A percentile compares a stretch with the other conserved stretches of the same genome.
Conservation (phyloP, 1,284 basidiomycete genomes). For the Apiotrichum porosum region DNA sequence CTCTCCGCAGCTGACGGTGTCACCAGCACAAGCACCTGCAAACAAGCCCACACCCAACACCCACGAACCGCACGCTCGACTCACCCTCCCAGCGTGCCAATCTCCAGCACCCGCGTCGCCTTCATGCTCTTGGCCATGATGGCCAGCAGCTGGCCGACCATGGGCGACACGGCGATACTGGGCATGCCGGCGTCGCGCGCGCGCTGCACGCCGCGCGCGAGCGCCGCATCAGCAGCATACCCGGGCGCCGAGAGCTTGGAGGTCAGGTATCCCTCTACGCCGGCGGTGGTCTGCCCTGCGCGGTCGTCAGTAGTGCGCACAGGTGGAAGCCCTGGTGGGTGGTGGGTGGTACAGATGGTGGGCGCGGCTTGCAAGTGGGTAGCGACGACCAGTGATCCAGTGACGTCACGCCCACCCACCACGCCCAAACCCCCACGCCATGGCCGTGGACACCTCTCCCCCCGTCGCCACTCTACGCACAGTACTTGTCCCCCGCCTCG, state of each 20-base stretch:
- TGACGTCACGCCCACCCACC: too few relatives aligned
- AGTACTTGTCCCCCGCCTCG: constrained; percentile 1
- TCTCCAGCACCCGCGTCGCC: constrained; percentile 38
- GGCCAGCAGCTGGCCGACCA: constrained; percentile 34
- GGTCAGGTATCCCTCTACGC: constrained; percentile 30
- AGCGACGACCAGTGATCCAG: neutral
- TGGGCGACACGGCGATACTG: constrained; percentile 22
- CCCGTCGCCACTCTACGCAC: too few relatives aligned
- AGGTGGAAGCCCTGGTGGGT: too few relatives aligned
- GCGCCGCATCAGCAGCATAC: constrained; percentile 20
- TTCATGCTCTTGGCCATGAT: constrained; percentile 29
- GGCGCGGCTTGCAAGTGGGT: neutral
- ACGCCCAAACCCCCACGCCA: too few relatives aligned
- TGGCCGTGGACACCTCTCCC: too few relatives aligned
- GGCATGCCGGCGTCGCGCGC: constrained; percentile 35
- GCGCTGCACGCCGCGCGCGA: constrained; percentile 14
- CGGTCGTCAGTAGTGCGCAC: too few relatives aligned
- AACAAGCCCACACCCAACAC: too few relatives aligned
- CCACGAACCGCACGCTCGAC: too few relatives aligned
- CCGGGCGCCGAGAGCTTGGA: constrained; percentile 19
- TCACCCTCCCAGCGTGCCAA: constrained; percentile 42
- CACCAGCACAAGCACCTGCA: too few relatives aligned
- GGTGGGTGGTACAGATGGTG: constrained; percentile 1
- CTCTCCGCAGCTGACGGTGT: too few relatives aligned
- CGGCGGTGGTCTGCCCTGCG: constrained; percentile 14